Evolutionary conservation across 345 rosid genomes (phyloP).

Genomic region (Odontarrhena argentea): DNA sequence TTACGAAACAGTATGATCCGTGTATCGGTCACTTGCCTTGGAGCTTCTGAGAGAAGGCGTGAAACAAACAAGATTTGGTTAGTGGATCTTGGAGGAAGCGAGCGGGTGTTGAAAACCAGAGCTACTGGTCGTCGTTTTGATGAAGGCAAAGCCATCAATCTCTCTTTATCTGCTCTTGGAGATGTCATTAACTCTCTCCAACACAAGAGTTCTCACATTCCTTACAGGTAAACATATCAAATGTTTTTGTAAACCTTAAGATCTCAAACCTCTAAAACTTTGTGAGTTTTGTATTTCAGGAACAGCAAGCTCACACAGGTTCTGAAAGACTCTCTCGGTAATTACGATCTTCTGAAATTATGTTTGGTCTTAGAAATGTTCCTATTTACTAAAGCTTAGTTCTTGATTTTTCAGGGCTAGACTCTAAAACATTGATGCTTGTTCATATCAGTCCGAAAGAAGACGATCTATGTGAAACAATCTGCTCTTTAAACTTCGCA

Average conservation of each 20-base stretch:
- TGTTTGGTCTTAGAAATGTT: not conserved
- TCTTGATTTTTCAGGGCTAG: conserved; percentile 56
- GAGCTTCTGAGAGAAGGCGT: conserved; percentile 66
- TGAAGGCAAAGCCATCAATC: conserved; percentile 90
- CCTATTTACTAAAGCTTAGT: not conserved
- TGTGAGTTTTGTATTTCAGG: conserved; percentile 48
- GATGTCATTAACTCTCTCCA: conserved; percentile 82
- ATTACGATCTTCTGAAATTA: conserved; percentile 5
- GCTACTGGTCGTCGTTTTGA: conserved; percentile 81
- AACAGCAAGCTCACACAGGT: conserved; percentile 87
- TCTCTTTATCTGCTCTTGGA: conserved; percentile 80
- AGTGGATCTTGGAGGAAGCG: conserved; percentile 86
- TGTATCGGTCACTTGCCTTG: conserved; percentile 55
- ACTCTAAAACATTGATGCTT: conserved; percentile 82
- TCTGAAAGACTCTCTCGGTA: conserved; percentile 85
- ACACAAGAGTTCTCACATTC: conserved; percentile 63
- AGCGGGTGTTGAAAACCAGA: conserved; percentile 79
- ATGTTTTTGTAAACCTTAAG: not conserved
- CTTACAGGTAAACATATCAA: conserved; percentile 58
- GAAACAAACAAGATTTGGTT: conserved; percentile 73
- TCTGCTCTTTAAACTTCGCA: conserved; percentile 77
- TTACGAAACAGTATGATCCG: conserved; percentile 65
- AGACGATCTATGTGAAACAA: conserved; percentile 81
- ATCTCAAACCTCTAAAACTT: not conserved
- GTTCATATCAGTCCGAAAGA: conserved; percentile 82